These are phyloP conservation scores for Oryza australiensis DNA, from an alignment of 176 grass and related monocot species.

Conservation along the genomic window DNA sequence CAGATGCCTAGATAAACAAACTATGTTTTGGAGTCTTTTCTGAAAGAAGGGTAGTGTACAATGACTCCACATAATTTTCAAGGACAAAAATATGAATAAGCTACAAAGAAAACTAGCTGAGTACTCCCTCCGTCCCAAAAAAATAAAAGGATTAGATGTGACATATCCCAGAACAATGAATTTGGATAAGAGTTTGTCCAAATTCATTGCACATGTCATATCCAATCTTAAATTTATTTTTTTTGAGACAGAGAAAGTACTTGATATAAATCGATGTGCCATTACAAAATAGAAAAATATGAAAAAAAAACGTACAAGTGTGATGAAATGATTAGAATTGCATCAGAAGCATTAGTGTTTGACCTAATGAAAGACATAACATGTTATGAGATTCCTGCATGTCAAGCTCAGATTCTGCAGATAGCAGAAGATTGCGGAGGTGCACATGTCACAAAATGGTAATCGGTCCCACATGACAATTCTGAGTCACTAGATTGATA, in stretches of 20 bases:
- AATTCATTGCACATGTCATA: no score
- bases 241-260: no score
- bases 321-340: background rate
- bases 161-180: no score
- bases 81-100: background rate
- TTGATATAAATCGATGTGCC: background rate
- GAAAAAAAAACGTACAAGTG: background rate
- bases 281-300: background rate
- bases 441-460: slow-evolving; percentile 16
- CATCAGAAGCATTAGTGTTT: slow-evolving; percentile 1
- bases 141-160: no score
- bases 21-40: background rate
- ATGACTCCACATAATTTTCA: background rate
- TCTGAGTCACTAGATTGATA: background rate
- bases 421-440: slow-evolving; percentile 11
- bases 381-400: slow-evolving; percentile 27
- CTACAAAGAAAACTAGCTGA: background rate
- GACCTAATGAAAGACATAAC: slow-evolving; percentile 10
- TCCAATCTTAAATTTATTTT: no score
- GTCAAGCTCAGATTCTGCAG: slow-evolving; percentile 29
- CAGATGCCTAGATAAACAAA: background rate
- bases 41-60: background rate
- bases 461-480: slow-evolving; percentile 32
- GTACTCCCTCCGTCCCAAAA: no score
- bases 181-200: no score